These are phyloP conservation scores for Xanthoparmelia taractica DNA, from an alignment of 495 filamentous ascomycete genomes.

Conservation along the genomic window DNA sequence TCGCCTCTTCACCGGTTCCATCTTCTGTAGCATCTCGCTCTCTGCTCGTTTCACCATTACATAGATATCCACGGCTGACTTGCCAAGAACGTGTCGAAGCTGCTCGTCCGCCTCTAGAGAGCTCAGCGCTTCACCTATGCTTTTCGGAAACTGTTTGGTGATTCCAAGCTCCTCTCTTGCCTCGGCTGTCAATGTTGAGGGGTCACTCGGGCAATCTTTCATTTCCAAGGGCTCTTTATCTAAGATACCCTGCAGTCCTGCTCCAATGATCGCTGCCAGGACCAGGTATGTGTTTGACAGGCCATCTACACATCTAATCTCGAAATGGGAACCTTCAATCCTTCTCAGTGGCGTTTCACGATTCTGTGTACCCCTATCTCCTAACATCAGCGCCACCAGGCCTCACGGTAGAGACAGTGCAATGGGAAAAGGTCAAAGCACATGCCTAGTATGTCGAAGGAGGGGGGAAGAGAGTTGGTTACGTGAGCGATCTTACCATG, in stretches of 20 bases:
- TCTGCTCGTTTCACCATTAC: constrained; percentile 51
- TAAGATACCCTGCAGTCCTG: constrained; percentile 55
- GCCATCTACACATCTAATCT: constrained; percentile 63
- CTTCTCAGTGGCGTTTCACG: constrained; percentile 60
- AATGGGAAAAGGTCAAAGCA: neutral
- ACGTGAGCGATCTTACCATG: constrained; percentile 40
- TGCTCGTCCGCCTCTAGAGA: constrained; percentile 40
- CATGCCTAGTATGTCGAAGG: neutral
- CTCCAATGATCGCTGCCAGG: constrained; percentile 56
- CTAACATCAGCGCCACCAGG: neutral
- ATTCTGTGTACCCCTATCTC: constrained; percentile 55
- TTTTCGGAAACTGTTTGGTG: constrained; percentile 41
- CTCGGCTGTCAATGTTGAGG: constrained; percentile 40
- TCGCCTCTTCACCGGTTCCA: constrained; percentile 39
- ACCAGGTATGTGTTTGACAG: constrained; percentile 66
- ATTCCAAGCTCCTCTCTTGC: constrained; percentile 50
- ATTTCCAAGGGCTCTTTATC: constrained; percentile 37
- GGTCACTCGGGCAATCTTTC: constrained; percentile 53
- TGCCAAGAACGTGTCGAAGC: constrained; percentile 41
- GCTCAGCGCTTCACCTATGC: constrained; percentile 46
- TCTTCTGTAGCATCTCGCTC: constrained; percentile 37
- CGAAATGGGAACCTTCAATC: constrained; percentile 57
- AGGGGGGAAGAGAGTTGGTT: neutral
- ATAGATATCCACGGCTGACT: constrained; percentile 50
- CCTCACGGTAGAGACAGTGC: neutral